Evolutionary conservation across 306 rosid genomes (phyloP).

Genomic region (Cotoneaster glaucophyllus): DNA sequence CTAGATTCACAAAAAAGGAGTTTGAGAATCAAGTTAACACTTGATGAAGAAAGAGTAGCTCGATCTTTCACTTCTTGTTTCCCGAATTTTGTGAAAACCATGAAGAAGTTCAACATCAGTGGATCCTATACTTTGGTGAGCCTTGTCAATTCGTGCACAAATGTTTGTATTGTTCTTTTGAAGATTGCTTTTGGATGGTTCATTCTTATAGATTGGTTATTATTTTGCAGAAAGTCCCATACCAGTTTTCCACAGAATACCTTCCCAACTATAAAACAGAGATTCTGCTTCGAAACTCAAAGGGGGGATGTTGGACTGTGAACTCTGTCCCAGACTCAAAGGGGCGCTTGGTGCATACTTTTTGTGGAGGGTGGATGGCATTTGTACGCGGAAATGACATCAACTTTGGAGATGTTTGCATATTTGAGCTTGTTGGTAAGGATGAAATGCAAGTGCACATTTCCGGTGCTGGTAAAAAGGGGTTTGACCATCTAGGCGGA

Average conservation of each 20-base stretch:
- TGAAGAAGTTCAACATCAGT: constrained; percentile 83
- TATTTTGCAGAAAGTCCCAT: constrained; percentile 72
- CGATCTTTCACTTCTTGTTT: constrained; percentile 68
- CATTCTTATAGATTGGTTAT: constrained; percentile 13
- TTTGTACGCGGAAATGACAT: constrained; percentile 81
- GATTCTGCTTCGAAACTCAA: constrained; percentile 59
- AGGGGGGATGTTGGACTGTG: constrained; percentile 76
- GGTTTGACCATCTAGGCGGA: constrained; percentile 41
- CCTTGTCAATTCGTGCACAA: constrained; percentile 6
- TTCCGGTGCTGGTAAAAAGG: constrained; percentile 60
- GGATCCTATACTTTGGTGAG: constrained; percentile 91
- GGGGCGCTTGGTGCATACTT: constrained; percentile 70
- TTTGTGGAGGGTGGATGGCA: constrained; percentile 96
- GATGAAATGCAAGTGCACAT: constrained; percentile 68
- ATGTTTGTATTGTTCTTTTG: neutral
- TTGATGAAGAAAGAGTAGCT: constrained; percentile 69
- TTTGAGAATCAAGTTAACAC: constrained; percentile 68
- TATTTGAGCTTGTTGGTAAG: constrained; percentile 66
- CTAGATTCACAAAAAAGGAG: constrained; percentile 55
- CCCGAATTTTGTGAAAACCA: constrained; percentile 83
- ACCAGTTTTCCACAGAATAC: constrained; percentile 73
- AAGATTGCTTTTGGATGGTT: neutral
- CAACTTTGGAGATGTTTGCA: constrained; percentile 75
- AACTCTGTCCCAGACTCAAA: constrained; percentile 85
- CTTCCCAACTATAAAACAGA: constrained; percentile 74